phyloP scores from a whole-genome alignment of 169 alveolate genomes.

The Plasmodium blacklocki region DNA sequence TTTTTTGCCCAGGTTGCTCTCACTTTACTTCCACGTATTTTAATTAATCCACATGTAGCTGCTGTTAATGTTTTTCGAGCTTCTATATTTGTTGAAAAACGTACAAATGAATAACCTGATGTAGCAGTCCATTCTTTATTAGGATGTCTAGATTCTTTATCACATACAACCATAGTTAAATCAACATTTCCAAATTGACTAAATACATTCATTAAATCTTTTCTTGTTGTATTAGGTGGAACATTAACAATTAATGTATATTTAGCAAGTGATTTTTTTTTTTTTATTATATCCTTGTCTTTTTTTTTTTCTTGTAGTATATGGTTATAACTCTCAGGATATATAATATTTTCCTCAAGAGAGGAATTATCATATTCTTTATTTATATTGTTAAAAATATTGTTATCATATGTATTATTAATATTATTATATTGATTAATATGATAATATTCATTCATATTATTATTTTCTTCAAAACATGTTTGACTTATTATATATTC shows the following conservation, averaged over 20 bases:
- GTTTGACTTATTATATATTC: no score
- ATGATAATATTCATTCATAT: no score
- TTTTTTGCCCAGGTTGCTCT: slow-evolving; percentile 85
- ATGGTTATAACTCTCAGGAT: background rate
- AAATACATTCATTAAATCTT: slow-evolving; percentile 75
- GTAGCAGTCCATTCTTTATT: slow-evolving; percentile 85
- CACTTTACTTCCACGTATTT: slow-evolving; percentile 80
- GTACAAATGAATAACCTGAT: slow-evolving; percentile 82
- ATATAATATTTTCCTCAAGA: no score
- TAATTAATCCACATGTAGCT: slow-evolving; percentile 69
- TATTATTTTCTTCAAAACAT: no score
- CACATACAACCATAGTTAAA: slow-evolving; percentile 83
- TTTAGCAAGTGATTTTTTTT: slow-evolving; percentile 49
- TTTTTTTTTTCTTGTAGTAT: background rate
- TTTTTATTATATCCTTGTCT: background rate
- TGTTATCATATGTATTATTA: no score
- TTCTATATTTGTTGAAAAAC: slow-evolving; percentile 76
- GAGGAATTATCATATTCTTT: no score
- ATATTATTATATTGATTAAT: no score
- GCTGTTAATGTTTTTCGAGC: slow-evolving; percentile 80
- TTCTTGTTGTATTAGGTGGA: slow-evolving; percentile 80
- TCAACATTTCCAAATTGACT: slow-evolving; percentile 82
- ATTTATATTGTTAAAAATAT: no score
- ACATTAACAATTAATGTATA: slow-evolving; percentile 81
- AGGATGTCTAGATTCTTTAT: slow-evolving; percentile 81